Conservation (phyloP, 176 grass and related monocot genomes). For the Puya raimondii region DNA sequence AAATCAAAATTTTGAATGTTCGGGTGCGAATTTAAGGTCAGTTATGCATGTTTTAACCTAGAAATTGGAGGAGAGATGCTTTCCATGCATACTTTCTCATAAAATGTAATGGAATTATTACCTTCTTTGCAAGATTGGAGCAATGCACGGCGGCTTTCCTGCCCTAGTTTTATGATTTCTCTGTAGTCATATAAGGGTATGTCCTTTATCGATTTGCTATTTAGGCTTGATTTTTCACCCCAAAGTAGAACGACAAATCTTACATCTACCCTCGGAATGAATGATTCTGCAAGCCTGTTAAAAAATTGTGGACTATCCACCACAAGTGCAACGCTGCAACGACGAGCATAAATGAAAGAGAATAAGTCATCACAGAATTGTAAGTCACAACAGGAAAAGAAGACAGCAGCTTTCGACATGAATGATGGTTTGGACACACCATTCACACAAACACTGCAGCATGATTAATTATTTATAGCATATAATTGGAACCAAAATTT, state of each 20-base stretch:
- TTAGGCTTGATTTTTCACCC: slow-evolving; percentile 62
- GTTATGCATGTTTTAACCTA: too few species aligned
- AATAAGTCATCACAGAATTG: slow-evolving; percentile 27
- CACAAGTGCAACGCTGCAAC: slow-evolving; percentile 76
- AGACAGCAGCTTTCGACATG: neutral
- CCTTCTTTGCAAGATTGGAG: slow-evolving; percentile 39
- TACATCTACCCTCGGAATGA: slow-evolving; percentile 51
- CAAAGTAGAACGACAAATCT: slow-evolving; percentile 92
- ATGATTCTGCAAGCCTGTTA: slow-evolving; percentile 81
- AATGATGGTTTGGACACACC: neutral
- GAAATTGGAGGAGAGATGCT: too few species aligned
- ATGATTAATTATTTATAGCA: too few species aligned
- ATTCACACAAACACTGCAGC: neutral
- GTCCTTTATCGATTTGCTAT: slow-evolving; percentile 37
- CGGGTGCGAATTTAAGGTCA: too few species aligned
- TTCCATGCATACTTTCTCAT: too few species aligned
- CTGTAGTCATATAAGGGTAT: slow-evolving; percentile 76
- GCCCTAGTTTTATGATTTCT: slow-evolving; percentile 58
- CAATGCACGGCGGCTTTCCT: slow-evolving; percentile 37
- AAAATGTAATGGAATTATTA: slow-evolving; percentile 32
- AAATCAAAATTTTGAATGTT: too few species aligned
- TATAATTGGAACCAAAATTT: too few species aligned
- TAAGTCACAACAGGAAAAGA: slow-evolving; percentile 9
- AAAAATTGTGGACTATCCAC: slow-evolving; percentile 84
- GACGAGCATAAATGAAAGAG: slow-evolving; percentile 19